These are phyloP conservation scores for Theileria annulata DNA, from an alignment of 169 alveolate species.

Conservation along the genomic window DNA sequence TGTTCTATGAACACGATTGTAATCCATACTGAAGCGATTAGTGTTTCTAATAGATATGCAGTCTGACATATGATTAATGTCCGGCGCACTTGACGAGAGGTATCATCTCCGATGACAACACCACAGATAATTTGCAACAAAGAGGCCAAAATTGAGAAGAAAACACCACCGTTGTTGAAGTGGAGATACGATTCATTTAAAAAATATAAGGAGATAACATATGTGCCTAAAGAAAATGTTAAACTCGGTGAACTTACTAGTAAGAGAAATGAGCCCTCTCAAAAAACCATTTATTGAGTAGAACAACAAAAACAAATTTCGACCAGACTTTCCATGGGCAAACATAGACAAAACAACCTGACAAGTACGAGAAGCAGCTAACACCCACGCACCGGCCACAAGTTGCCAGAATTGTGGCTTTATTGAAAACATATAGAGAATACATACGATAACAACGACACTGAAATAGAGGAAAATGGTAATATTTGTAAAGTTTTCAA, in stretches of 20 bases:
- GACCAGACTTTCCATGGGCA: not conserved
- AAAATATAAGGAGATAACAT: conserved; percentile 4
- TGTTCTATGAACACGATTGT: not conserved
- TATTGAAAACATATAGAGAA: conserved; percentile 1
- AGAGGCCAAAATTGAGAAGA: not conserved
- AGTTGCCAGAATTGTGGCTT: conserved; percentile 5
- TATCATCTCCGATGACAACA: not conserved
- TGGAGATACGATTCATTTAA: not conserved
- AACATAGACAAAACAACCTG: conserved; percentile 1
- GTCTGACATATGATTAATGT: not conserved
- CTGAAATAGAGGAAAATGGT: not conserved
- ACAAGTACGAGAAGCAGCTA: not conserved
- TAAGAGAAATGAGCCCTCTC: conserved; percentile 7
- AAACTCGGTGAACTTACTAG: not conserved
- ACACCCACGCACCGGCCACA: not conserved
- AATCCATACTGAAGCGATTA: not conserved
- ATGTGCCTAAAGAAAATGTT: not conserved
- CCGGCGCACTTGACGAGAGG: not conserved
- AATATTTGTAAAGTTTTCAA: conserved; percentile 19
- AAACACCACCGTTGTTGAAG: not conserved
- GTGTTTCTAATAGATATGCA: not conserved
- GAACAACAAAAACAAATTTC: conserved; percentile 9
- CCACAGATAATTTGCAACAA: not conserved
- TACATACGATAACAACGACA: not conserved
- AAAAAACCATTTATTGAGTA: conserved; percentile 4